Evolutionary conservation across 225 moss, liverwort and hornwort species (phyloP).

Genomic region (Pseudoscleropodium purum): DNA sequence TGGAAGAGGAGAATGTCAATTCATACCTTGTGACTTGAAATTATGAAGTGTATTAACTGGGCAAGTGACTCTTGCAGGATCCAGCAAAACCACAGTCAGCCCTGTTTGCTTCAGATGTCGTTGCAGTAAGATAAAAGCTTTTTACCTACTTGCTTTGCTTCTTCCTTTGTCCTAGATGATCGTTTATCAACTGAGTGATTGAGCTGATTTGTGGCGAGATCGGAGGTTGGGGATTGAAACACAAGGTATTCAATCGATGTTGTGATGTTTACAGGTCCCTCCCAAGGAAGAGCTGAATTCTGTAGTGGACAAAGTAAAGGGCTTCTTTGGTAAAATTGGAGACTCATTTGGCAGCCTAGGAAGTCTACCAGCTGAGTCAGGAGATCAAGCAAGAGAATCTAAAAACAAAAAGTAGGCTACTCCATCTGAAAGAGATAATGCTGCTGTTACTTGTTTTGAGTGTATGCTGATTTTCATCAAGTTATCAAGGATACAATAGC

Average conservation of each 20-base stretch:
- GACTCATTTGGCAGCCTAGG: slow-evolving; percentile 78
- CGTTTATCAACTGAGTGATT: background rate
- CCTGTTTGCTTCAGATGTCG: slow-evolving; percentile 70
- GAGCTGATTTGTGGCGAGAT: background rate
- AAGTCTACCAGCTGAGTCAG: slow-evolving; percentile 15
- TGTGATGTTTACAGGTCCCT: slow-evolving; percentile 45
- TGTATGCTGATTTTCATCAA: background rate
- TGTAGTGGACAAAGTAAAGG: slow-evolving; percentile 81
- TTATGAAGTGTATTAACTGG: background rate
- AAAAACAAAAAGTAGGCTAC: slow-evolving; percentile 32
- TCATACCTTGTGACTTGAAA: background rate
- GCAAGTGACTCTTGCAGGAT: slow-evolving; percentile 38
- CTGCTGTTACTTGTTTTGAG: background rate
- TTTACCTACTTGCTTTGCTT: background rate
- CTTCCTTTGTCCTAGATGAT: background rate
- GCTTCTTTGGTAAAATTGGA: slow-evolving; percentile 75
- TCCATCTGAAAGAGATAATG: background rate
- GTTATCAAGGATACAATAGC: background rate
- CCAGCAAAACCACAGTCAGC: slow-evolving; percentile 72
- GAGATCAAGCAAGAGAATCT: slow-evolving; percentile 16
- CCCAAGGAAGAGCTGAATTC: slow-evolving; percentile 79
- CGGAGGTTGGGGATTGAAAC: background rate
- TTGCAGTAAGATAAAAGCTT: slow-evolving; percentile 34
- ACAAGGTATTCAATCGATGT: background rate
- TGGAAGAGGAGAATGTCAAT: background rate